Evolutionary conservation across 352 stramenopile species (phyloP).

Genomic region (Thalassiosira ordinaria): DNA sequence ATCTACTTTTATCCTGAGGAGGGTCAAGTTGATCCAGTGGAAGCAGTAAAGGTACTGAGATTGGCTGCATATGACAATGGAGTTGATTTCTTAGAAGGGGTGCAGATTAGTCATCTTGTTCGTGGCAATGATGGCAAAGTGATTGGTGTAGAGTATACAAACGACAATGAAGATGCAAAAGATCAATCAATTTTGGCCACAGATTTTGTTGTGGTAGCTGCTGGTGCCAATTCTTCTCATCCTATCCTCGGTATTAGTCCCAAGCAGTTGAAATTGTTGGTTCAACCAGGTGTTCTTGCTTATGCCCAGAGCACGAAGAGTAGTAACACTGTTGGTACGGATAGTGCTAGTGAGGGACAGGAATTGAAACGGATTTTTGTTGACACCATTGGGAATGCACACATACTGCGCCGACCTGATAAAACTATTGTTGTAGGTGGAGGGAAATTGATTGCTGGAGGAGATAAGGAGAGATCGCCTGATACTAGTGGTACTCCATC

Average conservation of each 20-base stretch:
- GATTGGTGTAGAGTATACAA: slow-evolving; percentile 35
- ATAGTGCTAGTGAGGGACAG: not conserved
- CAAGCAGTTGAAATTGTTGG: slow-evolving; percentile 34
- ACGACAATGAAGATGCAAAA: not conserved
- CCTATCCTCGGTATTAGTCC: slow-evolving; percentile 29
- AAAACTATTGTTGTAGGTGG: slow-evolving; percentile 57
- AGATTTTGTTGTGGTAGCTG: slow-evolving; percentile 57
- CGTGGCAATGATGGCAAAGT: slow-evolving; percentile 32
- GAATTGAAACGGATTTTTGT: slow-evolving; percentile 51
- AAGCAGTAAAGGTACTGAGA: slow-evolving; percentile 50
- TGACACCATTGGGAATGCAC: slow-evolving; percentile 55
- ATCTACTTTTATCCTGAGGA: slow-evolving; percentile 69
- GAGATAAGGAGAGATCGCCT: slow-evolving; percentile 11
- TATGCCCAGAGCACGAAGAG: slow-evolving; percentile 31
- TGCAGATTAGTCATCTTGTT: slow-evolving; percentile 35
- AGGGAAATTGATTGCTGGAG: slow-evolving; percentile 56
- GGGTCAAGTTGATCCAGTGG: slow-evolving; percentile 61
- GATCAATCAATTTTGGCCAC: slow-evolving; percentile 4
- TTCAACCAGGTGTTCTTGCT: slow-evolving; percentile 52
- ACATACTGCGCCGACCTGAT: slow-evolving; percentile 57
- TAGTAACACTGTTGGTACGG: not conserved
- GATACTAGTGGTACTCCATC: not conserved
- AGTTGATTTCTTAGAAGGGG: slow-evolving; percentile 46
- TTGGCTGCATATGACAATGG: slow-evolving; percentile 34
- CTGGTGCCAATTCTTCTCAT: slow-evolving; percentile 42